Evolutionary conservation across 2,329 filamentous ascomycete genomes (phyloP).

Genomic region (Diatrype stigma): DNA sequence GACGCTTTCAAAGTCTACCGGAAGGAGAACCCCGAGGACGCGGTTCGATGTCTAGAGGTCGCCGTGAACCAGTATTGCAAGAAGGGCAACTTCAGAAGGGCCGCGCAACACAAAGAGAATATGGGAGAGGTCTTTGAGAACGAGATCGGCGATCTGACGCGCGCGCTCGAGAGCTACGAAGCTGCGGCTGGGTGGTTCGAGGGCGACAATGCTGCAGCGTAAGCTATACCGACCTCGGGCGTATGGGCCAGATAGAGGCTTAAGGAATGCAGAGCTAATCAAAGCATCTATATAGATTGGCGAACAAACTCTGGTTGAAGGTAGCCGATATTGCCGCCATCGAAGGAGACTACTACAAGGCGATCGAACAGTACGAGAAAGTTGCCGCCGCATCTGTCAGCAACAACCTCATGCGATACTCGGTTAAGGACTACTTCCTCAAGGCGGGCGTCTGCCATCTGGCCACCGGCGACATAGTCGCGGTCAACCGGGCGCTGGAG

Average conservation of each 20-base stretch:
- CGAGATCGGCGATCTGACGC: constrained; percentile 72
- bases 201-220: constrained; percentile 78
- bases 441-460: constrained; percentile 92
- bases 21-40: constrained; percentile 78
- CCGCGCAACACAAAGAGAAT: constrained; percentile 86
- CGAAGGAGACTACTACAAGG: constrained; percentile 77
- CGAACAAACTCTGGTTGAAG: constrained; percentile 92
- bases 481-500: constrained; percentile 73
- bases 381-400: constrained; percentile 73
- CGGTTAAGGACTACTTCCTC: constrained; percentile 91
- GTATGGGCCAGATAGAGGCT: background rate
- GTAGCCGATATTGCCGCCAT: constrained; percentile 82
- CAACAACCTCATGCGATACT: constrained; percentile 92
- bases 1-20: constrained; percentile 96
- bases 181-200: constrained; percentile 87
- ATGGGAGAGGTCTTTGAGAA: constrained; percentile 82
- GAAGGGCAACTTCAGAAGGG: constrained; percentile 86
- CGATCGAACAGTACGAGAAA: constrained; percentile 78
- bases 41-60: constrained; percentile 71
- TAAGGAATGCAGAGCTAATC: background rate
- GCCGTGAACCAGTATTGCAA: constrained; percentile 82
- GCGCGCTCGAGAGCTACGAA: constrained; percentile 79
- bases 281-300: constrained; percentile 54
- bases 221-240: constrained; percentile 32
- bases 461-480: constrained; percentile 68